Percentiles rank a stretch among this genome's conserved stretches.
Conservation (phyloP, 2,329 filamentous ascomycete species). For the Alternaria sp. region DNA sequence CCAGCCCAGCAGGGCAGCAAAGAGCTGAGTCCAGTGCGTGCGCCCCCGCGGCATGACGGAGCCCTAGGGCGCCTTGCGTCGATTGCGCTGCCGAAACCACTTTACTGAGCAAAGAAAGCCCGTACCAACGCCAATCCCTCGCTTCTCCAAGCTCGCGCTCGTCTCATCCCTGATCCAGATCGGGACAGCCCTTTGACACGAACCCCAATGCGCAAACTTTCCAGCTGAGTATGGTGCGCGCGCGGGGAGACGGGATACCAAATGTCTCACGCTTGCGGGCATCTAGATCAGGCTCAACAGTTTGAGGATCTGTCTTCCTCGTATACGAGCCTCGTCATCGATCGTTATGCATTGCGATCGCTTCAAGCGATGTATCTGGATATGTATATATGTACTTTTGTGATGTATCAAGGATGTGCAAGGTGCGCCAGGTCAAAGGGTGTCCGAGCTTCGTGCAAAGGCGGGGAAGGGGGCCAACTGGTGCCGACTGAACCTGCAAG, state of each 20-base stretch:
- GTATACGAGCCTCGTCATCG: not conserved
- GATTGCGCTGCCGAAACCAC: not conserved
- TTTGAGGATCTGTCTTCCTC: not conserved
- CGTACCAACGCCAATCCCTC: not conserved
- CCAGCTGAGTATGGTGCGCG: not conserved
- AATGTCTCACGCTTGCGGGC: not conserved
- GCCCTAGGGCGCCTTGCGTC: not conserved
- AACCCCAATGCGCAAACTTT: not conserved
- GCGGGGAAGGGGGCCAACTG: not conserved
- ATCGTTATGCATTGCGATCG: not conserved
- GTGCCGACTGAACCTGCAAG: not conserved
- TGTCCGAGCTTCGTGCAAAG: not conserved
- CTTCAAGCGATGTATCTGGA: not conserved
- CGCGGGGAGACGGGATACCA: not conserved
- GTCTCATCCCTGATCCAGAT: conserved; percentile 3
- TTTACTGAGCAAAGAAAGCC: not conserved
- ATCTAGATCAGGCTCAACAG: conserved; percentile 1
- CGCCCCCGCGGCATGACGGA: not conserved
- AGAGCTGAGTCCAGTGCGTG: not conserved
- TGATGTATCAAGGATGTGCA: conserved; percentile 1
- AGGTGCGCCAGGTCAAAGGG: not conserved
- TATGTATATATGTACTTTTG: not conserved
- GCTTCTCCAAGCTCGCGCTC: not conserved
- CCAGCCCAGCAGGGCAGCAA: not conserved
- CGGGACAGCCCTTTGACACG: not conserved